Conservation (phyloP, 2,329 filamentous ascomycete genomes). For the Alternaria gansuensis region DNA sequence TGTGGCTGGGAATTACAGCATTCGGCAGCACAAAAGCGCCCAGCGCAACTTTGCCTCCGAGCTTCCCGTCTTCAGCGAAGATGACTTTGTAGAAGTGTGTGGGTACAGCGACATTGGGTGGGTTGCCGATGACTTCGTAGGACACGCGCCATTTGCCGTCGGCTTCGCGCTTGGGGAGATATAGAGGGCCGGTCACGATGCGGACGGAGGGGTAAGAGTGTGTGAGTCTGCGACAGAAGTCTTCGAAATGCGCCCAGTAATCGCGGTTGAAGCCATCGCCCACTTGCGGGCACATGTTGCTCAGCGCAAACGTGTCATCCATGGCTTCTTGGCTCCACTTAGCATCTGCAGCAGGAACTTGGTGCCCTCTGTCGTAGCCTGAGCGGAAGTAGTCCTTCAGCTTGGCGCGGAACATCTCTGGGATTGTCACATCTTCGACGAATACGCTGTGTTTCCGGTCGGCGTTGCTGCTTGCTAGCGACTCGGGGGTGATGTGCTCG, state of each 20-base stretch:
- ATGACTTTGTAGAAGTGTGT: conserved; percentile 99
- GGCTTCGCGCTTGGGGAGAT: conserved; percentile 84
- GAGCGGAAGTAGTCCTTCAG: conserved; percentile 94
- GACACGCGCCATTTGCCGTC: conserved; percentile 96
- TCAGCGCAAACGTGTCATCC: conserved; percentile 91
- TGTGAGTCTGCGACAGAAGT: conserved; percentile 89
- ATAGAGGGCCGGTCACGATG: conserved; percentile 91
- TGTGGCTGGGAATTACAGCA: conserved; percentile 84
- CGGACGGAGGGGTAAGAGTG: conserved; percentile 83
- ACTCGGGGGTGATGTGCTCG: conserved; percentile 94
- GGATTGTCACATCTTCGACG: conserved; percentile 80
- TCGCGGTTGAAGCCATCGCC: conserved; percentile 98
- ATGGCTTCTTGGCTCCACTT: conserved; percentile 96
- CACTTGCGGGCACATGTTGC: conserved; percentile 98
- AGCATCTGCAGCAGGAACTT: conserved; percentile 94
- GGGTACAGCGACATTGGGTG: conserved; percentile 92
- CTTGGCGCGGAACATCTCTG: conserved; percentile 85
- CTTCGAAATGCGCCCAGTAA: conserved; percentile 99
- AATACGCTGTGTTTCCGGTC: conserved; percentile 88
- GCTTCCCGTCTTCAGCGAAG: conserved; percentile 83
- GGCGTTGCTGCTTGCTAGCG: conserved; percentile 75
- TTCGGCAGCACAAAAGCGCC: conserved; percentile 97
- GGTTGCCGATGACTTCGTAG: conserved; percentile 94
- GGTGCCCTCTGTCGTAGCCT: conserved; percentile 95
- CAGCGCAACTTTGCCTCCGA: conserved; percentile 74